Conservation (phyloP, 108 stramenopile genomes). For the Conticribra guillardii region DNA sequence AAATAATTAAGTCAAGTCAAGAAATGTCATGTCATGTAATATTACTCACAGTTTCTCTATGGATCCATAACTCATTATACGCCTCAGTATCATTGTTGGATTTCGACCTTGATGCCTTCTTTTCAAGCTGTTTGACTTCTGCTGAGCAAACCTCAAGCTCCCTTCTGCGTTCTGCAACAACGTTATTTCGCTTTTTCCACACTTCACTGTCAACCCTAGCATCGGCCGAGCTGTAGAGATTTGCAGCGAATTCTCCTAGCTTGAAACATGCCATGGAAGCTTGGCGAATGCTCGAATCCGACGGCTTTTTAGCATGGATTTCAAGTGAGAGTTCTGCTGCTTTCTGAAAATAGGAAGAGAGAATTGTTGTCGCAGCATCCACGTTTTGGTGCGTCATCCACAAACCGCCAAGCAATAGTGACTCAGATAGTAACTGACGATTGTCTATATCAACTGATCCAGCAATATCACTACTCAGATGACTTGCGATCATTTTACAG, state of each 20-base stretch:
- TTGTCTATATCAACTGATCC: conserved; percentile 18
- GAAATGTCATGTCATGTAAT: too few relatives aligned
- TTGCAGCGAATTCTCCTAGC: conserved; percentile 64
- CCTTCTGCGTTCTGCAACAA: conserved; percentile 41
- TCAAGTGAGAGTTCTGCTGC: conserved; percentile 52
- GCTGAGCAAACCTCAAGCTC: conserved; percentile 46
- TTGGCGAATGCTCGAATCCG: conserved; percentile 22
- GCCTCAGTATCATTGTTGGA: conserved; percentile 23
- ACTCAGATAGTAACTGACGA: conserved; percentile 46
- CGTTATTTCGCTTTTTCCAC: conserved; percentile 64
- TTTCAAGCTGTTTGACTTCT: conserved; percentile 41
- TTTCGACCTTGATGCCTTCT: conserved; percentile 31
- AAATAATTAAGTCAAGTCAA: too few relatives aligned
- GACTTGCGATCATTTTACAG: conserved; percentile 58
- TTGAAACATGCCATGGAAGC: conserved; percentile 54
- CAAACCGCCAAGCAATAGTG: conserved; percentile 59
- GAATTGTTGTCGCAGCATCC: conserved; percentile 61
- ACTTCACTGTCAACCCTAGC: conserved; percentile 62
- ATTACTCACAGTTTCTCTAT: conserved; percentile 11
- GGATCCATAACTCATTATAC: not conserved
- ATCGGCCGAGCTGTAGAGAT: conserved; percentile 55
- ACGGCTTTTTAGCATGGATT: conserved; percentile 26
- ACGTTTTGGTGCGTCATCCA: conserved; percentile 83
- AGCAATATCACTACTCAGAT: conserved; percentile 32
- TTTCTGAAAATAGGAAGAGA: conserved; percentile 68